Evolutionary conservation across 257 asterid species (phyloP), one percentile per base, ranked within the genome.

Genomic region (Mentha longifolia): DNA sequence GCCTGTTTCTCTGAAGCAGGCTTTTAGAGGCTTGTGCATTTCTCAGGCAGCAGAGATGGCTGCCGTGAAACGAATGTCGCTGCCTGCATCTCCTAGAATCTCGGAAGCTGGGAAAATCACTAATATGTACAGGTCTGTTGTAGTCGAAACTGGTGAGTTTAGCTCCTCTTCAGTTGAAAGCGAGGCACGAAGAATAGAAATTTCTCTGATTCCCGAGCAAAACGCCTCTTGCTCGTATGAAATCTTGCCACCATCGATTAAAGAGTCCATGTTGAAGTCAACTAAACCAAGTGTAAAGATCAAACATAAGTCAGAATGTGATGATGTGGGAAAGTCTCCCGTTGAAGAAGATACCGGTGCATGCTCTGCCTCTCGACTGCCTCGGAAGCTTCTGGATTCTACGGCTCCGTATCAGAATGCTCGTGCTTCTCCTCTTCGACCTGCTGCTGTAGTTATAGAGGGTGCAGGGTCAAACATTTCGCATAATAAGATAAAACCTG

Each of bases 41-140:
- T 93, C 98, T 45, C 98, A 93, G 82, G 98, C 97, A 9, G 95
- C 96, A 1, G 98, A 93, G 73, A 83, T 82, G 89, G 98, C 98
- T 46, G 89, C 95, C 58, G 58, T 81, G 80, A 93, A 87, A 77
- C 80, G 98, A n/a, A 28, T 78, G 30, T 84, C 94, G 13, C 65
- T 83, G 86, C 77, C 95, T 3, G 93, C 95, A 8, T 87, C 98
- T 74, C 97, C 97, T 3, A 72, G 95, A 71, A 28, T 84, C 42
- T 85, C 85, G 1, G 96, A 85, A 79, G 74, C 87, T 12, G 95
- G 95, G 72, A 87, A 77, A 73, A 51, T 78, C 25, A 55, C 85
- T 72, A 82, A 62, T 39, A 72, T 78, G 67, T 85, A 83, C 70
- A 79, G 88, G 77, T 84, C 93, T 30, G 85, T 83, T 47, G 82